Percentiles rank a stretch among this genome's conserved stretches.
These are phyloP conservation scores for Cytospora paraplurivora DNA, from an alignment of 2,329 filamentous ascomycete genomes.

Conservation along the genomic window DNA sequence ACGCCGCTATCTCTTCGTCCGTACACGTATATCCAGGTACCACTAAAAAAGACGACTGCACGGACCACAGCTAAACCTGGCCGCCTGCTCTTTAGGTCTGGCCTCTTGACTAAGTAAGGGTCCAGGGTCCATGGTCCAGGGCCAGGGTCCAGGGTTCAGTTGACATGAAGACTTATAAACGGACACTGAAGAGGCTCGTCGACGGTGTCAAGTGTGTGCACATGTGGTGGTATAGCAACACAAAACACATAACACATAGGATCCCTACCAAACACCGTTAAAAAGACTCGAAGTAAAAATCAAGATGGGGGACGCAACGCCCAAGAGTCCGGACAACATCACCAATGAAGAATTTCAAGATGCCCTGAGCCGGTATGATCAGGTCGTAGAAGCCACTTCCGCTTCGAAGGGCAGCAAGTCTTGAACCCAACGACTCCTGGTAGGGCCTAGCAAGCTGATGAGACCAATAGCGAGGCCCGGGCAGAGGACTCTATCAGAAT, in stretches of 20 bases:
- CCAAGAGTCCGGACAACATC: slow-evolving; percentile 34
- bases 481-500: slow-evolving; percentile 54
- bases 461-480: slow-evolving; percentile 47
- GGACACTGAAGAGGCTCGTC: too few species aligned
- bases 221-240: not conserved
- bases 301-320: slow-evolving; percentile 29
- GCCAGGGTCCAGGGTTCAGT: slow-evolving; percentile 12
- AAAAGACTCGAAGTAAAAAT: not conserved
- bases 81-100: not conserved
- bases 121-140: slow-evolving; percentile 11
- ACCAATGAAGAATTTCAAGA: slow-evolving; percentile 34
- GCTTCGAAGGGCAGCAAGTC: slow-evolving; percentile 47
- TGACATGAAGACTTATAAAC: not conserved
- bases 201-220: not conserved
- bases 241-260: not conserved
- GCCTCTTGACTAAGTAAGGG: not conserved
- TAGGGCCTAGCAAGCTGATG: slow-evolving; percentile 5
- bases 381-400: slow-evolving; percentile 44
- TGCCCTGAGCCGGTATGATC: slow-evolving; percentile 33
- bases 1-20: too few species aligned
- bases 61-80: slow-evolving; percentile 18
- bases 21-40: too few species aligned
- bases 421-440: not conserved
- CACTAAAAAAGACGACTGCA: slow-evolving; percentile 6
- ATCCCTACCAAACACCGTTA: not conserved